Conservation (phyloP, 2,329 filamentous ascomycete genomes). For the Aspergillus glaucus region DNA sequence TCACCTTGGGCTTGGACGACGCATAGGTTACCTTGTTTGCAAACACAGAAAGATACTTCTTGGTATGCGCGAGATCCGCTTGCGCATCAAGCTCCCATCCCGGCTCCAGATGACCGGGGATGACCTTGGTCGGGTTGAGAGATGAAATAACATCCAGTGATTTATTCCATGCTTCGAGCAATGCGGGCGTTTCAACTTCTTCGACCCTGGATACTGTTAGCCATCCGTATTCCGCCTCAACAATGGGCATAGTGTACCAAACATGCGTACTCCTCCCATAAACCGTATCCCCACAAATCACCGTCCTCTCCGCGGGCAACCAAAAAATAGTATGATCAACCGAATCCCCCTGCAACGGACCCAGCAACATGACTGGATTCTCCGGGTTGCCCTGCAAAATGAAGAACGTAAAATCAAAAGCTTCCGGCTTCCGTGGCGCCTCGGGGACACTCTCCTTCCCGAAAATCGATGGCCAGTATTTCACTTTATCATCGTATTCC, state of each 20-base stretch:
- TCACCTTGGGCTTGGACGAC: constrained; percentile 16
- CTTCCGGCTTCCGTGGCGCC: constrained; percentile 19
- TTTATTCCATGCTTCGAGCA: constrained; percentile 20
- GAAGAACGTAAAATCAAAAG: constrained; percentile 24
- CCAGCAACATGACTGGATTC: constrained; percentile 21
- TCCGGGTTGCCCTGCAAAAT: constrained; percentile 18
- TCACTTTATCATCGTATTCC: constrained; percentile 29
- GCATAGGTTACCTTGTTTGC: constrained; percentile 22
- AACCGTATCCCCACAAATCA: constrained; percentile 24
- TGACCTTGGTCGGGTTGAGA: constrained; percentile 22
- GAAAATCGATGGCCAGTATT: constrained; percentile 24
- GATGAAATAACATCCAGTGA: constrained; percentile 21
- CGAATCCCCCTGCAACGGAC: constrained; percentile 26
- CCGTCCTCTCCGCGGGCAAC: constrained; percentile 19
- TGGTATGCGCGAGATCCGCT: constrained; percentile 23
- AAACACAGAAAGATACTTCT: constrained; percentile 25
- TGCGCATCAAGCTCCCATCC: constrained; percentile 22
- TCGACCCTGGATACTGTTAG: constrained; percentile 18
- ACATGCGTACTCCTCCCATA: constrained; percentile 28
- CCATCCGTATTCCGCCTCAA: neutral
- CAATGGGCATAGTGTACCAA: constrained; percentile 12
- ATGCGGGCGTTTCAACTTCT: constrained; percentile 21
- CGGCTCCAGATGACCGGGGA: constrained; percentile 21
- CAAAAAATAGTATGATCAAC: constrained; percentile 27
- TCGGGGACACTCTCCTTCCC: constrained; percentile 23